A percentile compares a stretch with the other conserved stretches of the same genome.
Evolutionary conservation across 179 eudicot genomes (phyloP).

Genomic region (Beta corolliflora): DNA sequence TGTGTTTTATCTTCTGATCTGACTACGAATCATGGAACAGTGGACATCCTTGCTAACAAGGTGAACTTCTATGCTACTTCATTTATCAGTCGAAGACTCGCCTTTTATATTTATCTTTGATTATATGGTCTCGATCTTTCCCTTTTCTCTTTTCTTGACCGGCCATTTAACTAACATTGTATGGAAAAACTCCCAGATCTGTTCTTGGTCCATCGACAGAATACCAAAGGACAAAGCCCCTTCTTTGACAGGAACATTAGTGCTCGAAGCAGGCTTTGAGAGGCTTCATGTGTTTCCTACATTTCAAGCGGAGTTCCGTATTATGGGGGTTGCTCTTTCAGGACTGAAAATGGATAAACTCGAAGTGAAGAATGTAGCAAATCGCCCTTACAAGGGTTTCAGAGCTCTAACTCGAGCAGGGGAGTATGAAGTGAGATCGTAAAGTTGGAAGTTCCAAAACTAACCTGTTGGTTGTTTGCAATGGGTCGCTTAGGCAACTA

Average conservation of each 20-base stretch:
- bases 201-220: conserved; percentile 81
- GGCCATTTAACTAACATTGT: neutral
- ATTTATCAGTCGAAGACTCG: neutral
- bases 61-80: conserved; percentile 36
- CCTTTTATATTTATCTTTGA: neutral
- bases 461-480: neutral
- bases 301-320: conserved; percentile 70
- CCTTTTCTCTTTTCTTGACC: neutral
- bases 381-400: conserved; percentile 84
- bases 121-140: neutral
- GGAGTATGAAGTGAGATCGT: conserved; percentile 76
- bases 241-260: conserved; percentile 72
- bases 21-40: conserved; percentile 80
- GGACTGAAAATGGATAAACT: conserved; percentile 75
- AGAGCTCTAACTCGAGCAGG: conserved; percentile 85
- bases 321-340: conserved; percentile 90
- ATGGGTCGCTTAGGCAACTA: neutral
- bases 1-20: conserved; percentile 75
- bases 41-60: conserved; percentile 81
- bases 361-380: conserved; percentile 64
- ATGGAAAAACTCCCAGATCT: conserved; percentile 48
- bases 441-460: neutral
- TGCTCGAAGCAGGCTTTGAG: conserved; percentile 68
- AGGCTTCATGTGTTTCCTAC: conserved; percentile 75
- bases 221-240: conserved; percentile 95